Evolutionary conservation across 1,284 basidiomycete genomes (phyloP).

Genomic region (Ustilago loliicola): DNA sequence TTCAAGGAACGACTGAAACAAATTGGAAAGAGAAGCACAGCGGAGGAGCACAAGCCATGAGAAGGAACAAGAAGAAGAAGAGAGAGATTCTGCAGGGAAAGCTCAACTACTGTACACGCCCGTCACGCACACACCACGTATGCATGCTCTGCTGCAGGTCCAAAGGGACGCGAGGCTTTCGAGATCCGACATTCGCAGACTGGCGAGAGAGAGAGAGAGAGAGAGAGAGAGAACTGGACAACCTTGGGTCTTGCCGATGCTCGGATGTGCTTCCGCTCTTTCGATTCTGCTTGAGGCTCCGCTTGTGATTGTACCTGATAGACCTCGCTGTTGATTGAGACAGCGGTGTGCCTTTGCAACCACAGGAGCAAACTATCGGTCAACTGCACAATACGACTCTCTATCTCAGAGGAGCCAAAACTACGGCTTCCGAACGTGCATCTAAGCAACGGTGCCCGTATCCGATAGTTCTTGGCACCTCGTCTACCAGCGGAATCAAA

Average conservation of each 20-base stretch:
- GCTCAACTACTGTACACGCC: background rate
- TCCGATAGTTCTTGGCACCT: too few relatives aligned
- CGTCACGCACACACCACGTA: background rate
- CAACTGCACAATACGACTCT: background rate
- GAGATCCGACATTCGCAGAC: background rate
- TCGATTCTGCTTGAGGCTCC: background rate
- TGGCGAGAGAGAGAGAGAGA: too few relatives aligned
- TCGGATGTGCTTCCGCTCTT: constrained; percentile 7
- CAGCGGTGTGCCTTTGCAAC: too few relatives aligned
- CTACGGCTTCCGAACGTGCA: too few relatives aligned
- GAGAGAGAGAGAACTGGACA: background rate
- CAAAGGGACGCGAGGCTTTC: background rate
- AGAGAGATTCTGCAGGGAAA: background rate
- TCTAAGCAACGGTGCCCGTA: too few relatives aligned
- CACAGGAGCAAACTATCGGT: background rate
- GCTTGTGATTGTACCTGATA: background rate
- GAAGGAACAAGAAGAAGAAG: background rate
- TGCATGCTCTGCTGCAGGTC: constrained; percentile 5
- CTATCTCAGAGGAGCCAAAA: too few relatives aligned
- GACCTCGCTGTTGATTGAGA: background rate
- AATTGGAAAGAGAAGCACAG: background rate
- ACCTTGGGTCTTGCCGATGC: background rate
- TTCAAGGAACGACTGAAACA: constrained; percentile 20
- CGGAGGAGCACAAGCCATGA: constrained; percentile 5
- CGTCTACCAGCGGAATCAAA: too few relatives aligned